These are phyloP conservation scores for Chrysosporium keratinophilum DNA, from an alignment of 2,329 filamentous ascomycete species.

Conservation along the genomic window DNA sequence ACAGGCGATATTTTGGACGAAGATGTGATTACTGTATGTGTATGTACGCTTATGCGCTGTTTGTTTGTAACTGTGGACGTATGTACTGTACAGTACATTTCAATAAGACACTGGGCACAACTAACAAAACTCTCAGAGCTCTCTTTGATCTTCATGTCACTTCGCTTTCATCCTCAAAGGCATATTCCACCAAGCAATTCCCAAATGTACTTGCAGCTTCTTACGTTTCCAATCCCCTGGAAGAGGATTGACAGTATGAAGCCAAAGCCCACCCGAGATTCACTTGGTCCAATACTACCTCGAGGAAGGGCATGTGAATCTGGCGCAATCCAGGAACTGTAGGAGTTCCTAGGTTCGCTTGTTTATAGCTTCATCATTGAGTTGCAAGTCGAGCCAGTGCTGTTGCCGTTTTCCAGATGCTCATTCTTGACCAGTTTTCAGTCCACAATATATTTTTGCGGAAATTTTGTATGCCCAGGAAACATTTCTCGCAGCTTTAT, in stretches of 20 bases:
- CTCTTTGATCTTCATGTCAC: constrained; percentile 15
- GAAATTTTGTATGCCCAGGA: background rate
- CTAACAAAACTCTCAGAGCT: constrained; percentile 14
- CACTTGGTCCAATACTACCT: background rate
- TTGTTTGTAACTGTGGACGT: no score
- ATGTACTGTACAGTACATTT: no score
- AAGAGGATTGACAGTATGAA: constrained; percentile 5
- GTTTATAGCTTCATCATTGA: constrained; percentile 7
- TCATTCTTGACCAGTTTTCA: no score
- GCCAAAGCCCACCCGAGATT: background rate
- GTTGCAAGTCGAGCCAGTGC: background rate
- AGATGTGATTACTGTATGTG: no score
- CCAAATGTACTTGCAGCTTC: background rate
- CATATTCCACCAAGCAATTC: background rate
- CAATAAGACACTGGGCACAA: background rate
- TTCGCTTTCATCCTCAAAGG: background rate
- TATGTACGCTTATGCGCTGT: no score
- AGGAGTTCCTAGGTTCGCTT: background rate
- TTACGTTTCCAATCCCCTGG: background rate
- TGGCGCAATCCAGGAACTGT: background rate
- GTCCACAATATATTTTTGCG: no score
- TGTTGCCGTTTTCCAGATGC: background rate
- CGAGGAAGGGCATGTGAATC: background rate
- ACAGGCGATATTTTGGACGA: no score
- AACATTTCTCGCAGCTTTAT: no score